phyloP scores from a whole-genome alignment of 2,329 filamentous ascomycete species.

The Arthroderma uncinatum region DNA sequence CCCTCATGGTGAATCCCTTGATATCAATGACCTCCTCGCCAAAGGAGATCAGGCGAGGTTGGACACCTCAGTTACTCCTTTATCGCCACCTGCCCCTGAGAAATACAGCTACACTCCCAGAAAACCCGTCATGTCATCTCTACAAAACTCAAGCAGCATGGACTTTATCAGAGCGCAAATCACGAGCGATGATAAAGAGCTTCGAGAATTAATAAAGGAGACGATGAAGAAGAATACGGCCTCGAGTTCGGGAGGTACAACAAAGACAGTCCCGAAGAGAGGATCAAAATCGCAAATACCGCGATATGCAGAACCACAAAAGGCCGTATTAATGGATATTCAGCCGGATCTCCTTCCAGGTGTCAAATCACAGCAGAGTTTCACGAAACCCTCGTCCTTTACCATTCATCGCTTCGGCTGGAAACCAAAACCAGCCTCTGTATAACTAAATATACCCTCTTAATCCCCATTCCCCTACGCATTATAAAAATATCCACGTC shows the following conservation, averaged over 20 bases:
- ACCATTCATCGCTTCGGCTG: conserved; percentile 10
- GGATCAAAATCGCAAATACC: conserved; percentile 15
- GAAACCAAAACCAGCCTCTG: conserved; percentile 11
- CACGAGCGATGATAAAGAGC: conserved; percentile 58
- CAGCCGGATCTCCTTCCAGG: conserved; percentile 25
- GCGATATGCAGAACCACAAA: conserved; percentile 32
- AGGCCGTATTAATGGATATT: conserved; percentile 37
- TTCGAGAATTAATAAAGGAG: conserved; percentile 59
- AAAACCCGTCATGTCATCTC: conserved; percentile 64
- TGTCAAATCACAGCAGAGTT: background rate
- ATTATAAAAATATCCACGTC: too few species aligned
- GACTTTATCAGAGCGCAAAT: conserved; percentile 79
- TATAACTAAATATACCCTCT: background rate
- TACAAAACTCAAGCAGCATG: conserved; percentile 46
- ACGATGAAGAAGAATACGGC: conserved; percentile 32
- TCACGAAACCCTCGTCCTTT: conserved; percentile 10
- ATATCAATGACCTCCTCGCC: conserved; percentile 65
- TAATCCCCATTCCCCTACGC: background rate
- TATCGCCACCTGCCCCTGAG: conserved; percentile 48
- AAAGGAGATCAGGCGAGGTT: conserved; percentile 60
- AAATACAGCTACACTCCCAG: conserved; percentile 58
- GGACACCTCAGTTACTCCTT: conserved; percentile 52
- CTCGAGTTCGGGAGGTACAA: conserved; percentile 10
- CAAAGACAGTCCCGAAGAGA: background rate
- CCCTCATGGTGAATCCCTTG: conserved; percentile 71